A percentile compares a stretch with the other conserved stretches of the same genome.
Conservation (phyloP, 2,329 filamentous ascomycete species). For the Phialophora verrucosa region DNA sequence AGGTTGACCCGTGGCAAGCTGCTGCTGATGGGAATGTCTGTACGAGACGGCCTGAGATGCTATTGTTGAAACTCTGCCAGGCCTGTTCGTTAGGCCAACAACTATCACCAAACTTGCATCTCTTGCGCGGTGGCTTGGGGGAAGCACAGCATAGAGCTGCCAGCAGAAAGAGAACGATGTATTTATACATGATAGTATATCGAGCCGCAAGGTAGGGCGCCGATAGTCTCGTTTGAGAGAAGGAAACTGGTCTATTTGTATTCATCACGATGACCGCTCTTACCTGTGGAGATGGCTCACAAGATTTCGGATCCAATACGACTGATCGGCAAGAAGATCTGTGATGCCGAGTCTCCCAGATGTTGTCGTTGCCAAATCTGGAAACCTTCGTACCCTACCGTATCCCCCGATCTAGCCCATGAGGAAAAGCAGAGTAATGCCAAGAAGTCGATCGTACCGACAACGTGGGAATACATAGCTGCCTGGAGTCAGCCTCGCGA, state of each 20-base stretch:
- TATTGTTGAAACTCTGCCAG: slow-evolving; percentile 46
- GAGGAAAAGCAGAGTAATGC: not conserved
- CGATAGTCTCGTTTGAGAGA: not conserved
- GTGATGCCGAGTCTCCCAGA: not conserved
- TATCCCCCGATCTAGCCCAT: not conserved
- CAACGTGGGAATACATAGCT: not conserved
- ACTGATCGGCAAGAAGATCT: not conserved
- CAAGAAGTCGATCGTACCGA: not conserved
- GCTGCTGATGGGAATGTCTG: slow-evolving; percentile 44
- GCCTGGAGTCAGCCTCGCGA: slow-evolving; percentile 24
- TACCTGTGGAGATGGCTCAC: not conserved
- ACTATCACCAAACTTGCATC: slow-evolving; percentile 34
- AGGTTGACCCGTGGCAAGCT: slow-evolving; percentile 44
- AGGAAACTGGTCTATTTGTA: not conserved
- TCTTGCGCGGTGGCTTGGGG: not conserved
- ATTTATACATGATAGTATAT: not conserved
- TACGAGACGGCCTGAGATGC: slow-evolving; percentile 46
- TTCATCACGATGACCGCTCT: not conserved
- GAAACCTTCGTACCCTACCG: not conserved
- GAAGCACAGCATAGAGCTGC: slow-evolving; percentile 4
- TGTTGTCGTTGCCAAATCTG: not conserved
- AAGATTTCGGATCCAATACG: not conserved
- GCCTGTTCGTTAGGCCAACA: slow-evolving; percentile 46
- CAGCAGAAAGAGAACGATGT: slow-evolving; percentile 7
- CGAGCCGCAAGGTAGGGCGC: not conserved